Base-by-base conservation (phyloP, 495 filamentous ascomycete genomes). In the Tuber brumale region DNA sequence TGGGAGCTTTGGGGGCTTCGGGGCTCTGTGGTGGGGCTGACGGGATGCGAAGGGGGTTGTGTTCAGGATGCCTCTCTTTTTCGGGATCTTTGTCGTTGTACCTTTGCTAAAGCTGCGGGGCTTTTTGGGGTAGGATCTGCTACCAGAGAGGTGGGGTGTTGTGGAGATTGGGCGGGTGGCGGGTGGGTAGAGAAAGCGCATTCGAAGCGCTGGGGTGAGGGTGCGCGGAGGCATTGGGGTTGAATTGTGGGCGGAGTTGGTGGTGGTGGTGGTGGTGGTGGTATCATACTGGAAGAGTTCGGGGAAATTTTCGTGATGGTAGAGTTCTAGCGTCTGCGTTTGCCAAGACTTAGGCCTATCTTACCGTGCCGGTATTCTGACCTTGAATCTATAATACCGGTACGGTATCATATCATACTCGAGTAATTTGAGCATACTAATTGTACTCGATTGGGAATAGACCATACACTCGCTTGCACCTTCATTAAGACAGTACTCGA, bases 391-490 rank as follows among this genome's bases (percentile, higher is more conserved):
- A 43, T 39, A 4, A 39, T 39, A n/a, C n/a, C n/a, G n/a, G n/a
- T n/a, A 4, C 37, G 37, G 37, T 39, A 39, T 39, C 5, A 37
- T 37, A 1, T 1, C 3, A 39, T 39, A 39, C 37, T 39, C 37
- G 37, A 39, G 37, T 2, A 39, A 39, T 39, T 39, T 39, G 37
- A 39, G 37, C 37, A 79, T 70, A 43, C 39, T 72, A 37, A 77
- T 23, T 4, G 21, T n/a, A 14, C 51, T 27, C 51, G n/a, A 61
- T 27, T 14, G n/a, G 51, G 51, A 27, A 27, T 27, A 61, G 51
- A 4, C n/a, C 23, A 27, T 57, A 16, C 23, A 8, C 48, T n/a
- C 6, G 37, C 37, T 39, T 39, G 37, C 37, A 51, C 27, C 9
- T 57, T 27, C 51, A 61, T 31, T 3, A 10, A 27, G n/a, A 1